Evolutionary conservation across 352 stramenopile genomes (phyloP).

Genomic region (Pythium periplocum): DNA sequence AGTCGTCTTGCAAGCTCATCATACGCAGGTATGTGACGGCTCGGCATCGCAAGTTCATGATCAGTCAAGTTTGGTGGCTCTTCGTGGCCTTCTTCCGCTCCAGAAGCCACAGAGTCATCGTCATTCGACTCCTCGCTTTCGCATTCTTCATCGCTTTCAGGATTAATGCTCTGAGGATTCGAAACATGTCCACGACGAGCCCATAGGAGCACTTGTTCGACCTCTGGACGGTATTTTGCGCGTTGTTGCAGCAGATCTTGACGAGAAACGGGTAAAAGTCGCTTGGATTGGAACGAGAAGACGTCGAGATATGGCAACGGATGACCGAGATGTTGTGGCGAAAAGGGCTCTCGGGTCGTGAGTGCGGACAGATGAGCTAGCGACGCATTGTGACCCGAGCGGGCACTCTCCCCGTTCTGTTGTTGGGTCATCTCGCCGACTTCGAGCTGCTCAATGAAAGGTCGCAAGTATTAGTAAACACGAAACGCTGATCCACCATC

Average conservation of each 20-base stretch:
- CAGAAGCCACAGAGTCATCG: slow-evolving; percentile 12
- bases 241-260: slow-evolving; percentile 28
- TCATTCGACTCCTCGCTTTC: background rate
- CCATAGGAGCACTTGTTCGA: background rate
- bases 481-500: no score
- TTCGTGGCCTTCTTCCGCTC: background rate
- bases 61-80: no score
- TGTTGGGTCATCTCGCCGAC: no score
- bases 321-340: slow-evolving; percentile 11
- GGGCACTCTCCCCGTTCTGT: no score
- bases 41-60: no score
- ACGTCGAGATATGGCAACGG: slow-evolving; percentile 58
- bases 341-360: slow-evolving; percentile 9
- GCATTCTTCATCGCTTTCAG: background rate
- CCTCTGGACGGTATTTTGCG: background rate
- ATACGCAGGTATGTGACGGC: no score
- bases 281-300: slow-evolving; percentile 53
- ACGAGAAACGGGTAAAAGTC: slow-evolving; percentile 28
- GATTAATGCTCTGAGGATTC: background rate
- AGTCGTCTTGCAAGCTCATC: slow-evolving; percentile 13
- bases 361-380: no score
- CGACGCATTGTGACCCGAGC: no score
- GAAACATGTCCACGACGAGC: background rate
- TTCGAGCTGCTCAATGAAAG: no score
- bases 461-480: no score